Evolutionary conservation across 228 moss, liverwort and hornwort species (phyloP).

Genomic region (Sphagnum fallax): DNA sequence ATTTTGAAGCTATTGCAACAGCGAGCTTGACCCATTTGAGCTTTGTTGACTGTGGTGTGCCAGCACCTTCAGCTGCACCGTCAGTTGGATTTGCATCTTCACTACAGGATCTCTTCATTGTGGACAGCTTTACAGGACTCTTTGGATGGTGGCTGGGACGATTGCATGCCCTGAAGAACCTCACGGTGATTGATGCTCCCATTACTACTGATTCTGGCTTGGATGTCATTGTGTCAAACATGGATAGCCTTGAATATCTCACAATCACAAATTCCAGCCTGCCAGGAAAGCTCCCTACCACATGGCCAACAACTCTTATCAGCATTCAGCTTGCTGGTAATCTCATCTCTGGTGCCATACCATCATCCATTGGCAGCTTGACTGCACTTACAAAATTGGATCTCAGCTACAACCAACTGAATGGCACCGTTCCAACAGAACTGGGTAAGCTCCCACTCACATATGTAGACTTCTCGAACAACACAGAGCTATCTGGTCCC

Average conservation of each 20-base stretch:
- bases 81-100: conserved; percentile 3
- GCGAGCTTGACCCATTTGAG: conserved; percentile 18
- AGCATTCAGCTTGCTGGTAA: conserved; percentile 11
- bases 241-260: conserved; percentile 18
- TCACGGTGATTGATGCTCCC: conserved; percentile 19
- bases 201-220: conserved; percentile 14
- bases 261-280: conserved; percentile 21
- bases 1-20: conserved; percentile 26
- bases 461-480: conserved; percentile 38
- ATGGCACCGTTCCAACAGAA: conserved; percentile 15
- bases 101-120: conserved; percentile 13
- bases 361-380: conserved; percentile 13
- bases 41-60: conserved; percentile 24
- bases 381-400: conserved; percentile 27
- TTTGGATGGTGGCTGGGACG: conserved; percentile 20
- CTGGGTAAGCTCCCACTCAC: conserved; percentile 12
- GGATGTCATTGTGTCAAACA: conserved; percentile 26
- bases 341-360: conserved; percentile 10
- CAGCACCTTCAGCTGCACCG: conserved; percentile 20
- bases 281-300: conserved; percentile 5
- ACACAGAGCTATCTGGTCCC: conserved; percentile 17
- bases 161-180: conserved; percentile 21
- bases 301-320: conserved; percentile 10
- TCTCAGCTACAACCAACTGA: conserved; percentile 39
- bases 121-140: too few species aligned